Percentiles rank a stretch among this genome's conserved stretches.
Conservation (phyloP, 176 grass and related monocot species). For the Eragrostis nindensis region DNA sequence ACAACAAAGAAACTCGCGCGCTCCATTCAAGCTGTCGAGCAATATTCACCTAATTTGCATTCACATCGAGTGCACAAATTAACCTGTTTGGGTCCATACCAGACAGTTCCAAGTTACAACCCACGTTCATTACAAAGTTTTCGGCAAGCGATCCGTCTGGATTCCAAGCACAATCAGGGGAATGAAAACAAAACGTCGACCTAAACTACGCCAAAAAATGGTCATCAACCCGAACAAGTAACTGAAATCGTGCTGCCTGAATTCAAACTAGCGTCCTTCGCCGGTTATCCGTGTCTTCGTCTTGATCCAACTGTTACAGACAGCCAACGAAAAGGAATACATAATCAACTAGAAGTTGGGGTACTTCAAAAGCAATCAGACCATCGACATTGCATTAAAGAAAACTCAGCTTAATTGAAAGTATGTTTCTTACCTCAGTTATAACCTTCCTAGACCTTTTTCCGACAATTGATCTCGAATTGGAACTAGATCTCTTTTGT, state of each 20-base stretch:
- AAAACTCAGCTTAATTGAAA: not conserved
- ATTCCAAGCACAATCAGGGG: not conserved
- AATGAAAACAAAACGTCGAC: not conserved
- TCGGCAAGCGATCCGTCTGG: not conserved
- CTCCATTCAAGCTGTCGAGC: no score
- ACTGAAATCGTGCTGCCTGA: not conserved
- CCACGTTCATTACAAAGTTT: not conserved
- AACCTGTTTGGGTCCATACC: no score
- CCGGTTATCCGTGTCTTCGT: slow-evolving; percentile 36
- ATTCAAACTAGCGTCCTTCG: slow-evolving; percentile 29
- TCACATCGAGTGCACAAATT: no score
- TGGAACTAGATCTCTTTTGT: slow-evolving; percentile 31
- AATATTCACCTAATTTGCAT: no score
- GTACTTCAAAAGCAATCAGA: not conserved
- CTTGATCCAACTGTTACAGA: slow-evolving; percentile 51
- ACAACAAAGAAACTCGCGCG: no score
- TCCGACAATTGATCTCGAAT: no score
- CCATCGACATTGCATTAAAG: not conserved
- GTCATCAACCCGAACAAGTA: not conserved
- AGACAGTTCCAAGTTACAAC: not conserved
- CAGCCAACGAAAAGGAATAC: not conserved
- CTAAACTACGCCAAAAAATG: slow-evolving; percentile 13
- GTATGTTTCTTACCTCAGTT: slow-evolving; percentile 69
- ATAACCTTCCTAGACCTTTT: slow-evolving; percentile 58
- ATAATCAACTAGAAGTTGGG: not conserved